Percentiles rank a stretch among this genome's conserved stretches.
Evolutionary conservation across 768 basidiomycete genomes (phyloP).

Genomic region (Cystobasidium ongulense): DNA sequence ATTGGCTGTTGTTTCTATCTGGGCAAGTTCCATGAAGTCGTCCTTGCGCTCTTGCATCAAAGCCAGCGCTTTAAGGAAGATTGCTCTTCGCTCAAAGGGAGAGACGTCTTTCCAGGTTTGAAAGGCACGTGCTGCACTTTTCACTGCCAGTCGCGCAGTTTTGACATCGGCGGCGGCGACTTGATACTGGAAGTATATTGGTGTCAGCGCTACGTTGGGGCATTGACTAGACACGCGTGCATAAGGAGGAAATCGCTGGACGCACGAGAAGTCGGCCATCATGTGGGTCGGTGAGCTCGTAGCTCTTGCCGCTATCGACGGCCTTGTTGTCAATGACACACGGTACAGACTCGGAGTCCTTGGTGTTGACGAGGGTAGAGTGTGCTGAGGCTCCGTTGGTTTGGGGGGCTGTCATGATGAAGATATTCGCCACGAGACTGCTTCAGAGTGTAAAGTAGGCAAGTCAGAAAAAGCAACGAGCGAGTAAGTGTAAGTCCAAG

Average conservation of each 20-base stretch:
- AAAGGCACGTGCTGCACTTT: slow-evolving; percentile 6
- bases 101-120: slow-evolving; percentile 2
- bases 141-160: neutral
- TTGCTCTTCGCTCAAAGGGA: neutral
- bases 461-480: too few species aligned
- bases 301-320: neutral
- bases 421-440: too few species aligned
- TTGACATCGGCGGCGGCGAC: neutral
- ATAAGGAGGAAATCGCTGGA: neutral
- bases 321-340: neutral
- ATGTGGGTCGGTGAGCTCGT: slow-evolving; percentile 17
- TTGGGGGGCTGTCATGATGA: too few species aligned
- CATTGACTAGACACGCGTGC: neutral
- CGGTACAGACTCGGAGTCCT: too few species aligned
- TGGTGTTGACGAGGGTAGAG: neutral
- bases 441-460: too few species aligned
- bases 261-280: slow-evolving; percentile 7
- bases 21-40: neutral
- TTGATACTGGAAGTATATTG: slow-evolving; percentile 13
- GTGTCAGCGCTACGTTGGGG: neutral
- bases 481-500: too few species aligned
- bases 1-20: slow-evolving; percentile 10
- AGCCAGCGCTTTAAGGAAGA: slow-evolving; percentile 13
- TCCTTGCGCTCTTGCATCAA: slow-evolving; percentile 18
- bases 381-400: too few species aligned